Evolutionary conservation across 192 early-diverging fungal genomes (phyloP), one percentile per base, ranked within the genome.

Genomic region (Backusella tuberculispora): DNA sequence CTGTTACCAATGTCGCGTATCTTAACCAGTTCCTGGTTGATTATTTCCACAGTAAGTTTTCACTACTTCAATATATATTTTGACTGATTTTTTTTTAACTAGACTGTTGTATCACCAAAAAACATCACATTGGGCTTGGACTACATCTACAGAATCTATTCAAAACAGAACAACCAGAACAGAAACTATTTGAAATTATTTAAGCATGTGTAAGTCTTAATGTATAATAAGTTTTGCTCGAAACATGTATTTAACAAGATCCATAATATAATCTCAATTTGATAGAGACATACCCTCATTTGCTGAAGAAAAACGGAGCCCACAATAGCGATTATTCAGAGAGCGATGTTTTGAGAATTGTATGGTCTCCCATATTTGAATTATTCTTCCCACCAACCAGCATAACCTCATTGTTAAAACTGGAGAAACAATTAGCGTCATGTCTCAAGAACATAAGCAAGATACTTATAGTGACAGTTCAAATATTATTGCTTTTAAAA

Each of bases 291-390:
- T 69, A 69, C 68, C 46, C 45, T 68, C 46, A 69, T 48, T 47
- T 69, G 46, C 68, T 69, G 46, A 69, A 69, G 68, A 69, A 69
- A 69, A 69, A 69, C 26, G 43, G 43, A 69, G 15, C 68, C 48
- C 68, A 26, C 68, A 47, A 69, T 68, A 69, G 68, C 14, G 68
- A 69, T 50, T 48, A 69, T 69, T 47, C 68, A 69, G 68, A 69
- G 68, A 69, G 68, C 45, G 44, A 69, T 48, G 68, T 47, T 48
- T 48, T 69, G 26, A 69, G 46, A 69, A 69, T 50, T 69, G 21
- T 69, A 69, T 69, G 68, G 46, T 69, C 68, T 47, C 68, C 68
- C 46, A 69, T 69, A 69, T 50, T 69, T 69, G 68, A 69, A 69
- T 69, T 69, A 69, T 45, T 69, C 26, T 69, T 69, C 68, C 68